Conservation (phyloP, 768 basidiomycete genomes). For the Mycena sanguinolenta region DNA sequence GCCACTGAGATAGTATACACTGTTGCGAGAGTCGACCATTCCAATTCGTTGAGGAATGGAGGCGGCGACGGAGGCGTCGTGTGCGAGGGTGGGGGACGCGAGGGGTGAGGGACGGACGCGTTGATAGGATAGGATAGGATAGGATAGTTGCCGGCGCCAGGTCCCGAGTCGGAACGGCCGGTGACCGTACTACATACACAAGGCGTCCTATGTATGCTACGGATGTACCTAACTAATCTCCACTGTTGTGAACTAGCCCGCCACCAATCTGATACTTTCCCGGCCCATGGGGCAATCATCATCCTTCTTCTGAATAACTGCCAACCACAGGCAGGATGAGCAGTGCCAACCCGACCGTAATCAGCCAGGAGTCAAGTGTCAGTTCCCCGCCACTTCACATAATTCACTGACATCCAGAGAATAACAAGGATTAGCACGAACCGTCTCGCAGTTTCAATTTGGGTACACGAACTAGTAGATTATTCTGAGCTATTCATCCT, state of each 20-base stretch:
- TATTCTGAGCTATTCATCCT: not conserved
- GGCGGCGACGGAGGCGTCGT: too few relatives aligned
- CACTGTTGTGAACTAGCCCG: not conserved
- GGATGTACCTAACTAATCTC: not conserved
- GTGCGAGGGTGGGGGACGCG: too few relatives aligned
- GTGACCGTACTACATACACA: too few relatives aligned
- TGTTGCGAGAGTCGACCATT: too few relatives aligned
- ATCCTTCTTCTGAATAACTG: not conserved
- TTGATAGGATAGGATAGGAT: too few relatives aligned
- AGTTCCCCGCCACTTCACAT: constrained; percentile 1
- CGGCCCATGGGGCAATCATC: not conserved
- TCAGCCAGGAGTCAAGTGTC: constrained; percentile 5
- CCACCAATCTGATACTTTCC: not conserved
- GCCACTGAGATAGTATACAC: too few relatives aligned
- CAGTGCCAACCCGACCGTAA: not conserved
- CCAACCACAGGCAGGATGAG: not conserved
- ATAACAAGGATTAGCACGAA: not conserved
- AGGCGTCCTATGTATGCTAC: not conserved
- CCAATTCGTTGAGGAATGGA: too few relatives aligned
- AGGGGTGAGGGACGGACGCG: too few relatives aligned
- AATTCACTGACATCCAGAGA: constrained; percentile 6
- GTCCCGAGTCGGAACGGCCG: too few relatives aligned
- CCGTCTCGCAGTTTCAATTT: not conserved
- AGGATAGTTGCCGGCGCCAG: too few relatives aligned
- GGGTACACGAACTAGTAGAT: not conserved